These are phyloP conservation scores for Ramicandelaber brevisporus DNA, from an alignment of 192 early-diverging fungal species.

Conservation along the genomic window DNA sequence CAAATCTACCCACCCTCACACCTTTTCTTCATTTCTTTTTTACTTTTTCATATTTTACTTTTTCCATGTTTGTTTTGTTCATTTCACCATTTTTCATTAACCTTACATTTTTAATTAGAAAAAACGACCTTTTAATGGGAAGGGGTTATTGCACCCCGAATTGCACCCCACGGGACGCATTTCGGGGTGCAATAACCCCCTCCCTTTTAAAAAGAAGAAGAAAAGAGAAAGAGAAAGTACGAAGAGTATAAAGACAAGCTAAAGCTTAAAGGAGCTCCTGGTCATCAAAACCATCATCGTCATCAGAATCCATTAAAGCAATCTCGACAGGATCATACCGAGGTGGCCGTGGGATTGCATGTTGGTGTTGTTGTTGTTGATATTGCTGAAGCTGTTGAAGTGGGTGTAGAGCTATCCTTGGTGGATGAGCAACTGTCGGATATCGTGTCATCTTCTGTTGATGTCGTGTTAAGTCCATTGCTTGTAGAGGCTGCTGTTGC, in stretches of 20 bases:
- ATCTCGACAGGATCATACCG: background rate
- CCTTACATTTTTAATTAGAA: slow-evolving; percentile 2
- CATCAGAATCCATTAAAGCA: slow-evolving; percentile 2
- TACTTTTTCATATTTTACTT: background rate
- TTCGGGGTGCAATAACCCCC: background rate
- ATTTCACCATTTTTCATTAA: slow-evolving; percentile 1
- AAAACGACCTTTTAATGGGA: slow-evolving; percentile 5
- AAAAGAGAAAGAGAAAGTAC: background rate
- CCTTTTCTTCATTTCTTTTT: slow-evolving; percentile 1
- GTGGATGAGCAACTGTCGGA: background rate
- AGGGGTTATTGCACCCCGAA: slow-evolving; percentile 1
- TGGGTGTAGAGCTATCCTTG: background rate
- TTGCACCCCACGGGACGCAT: background rate
- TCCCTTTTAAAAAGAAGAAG: background rate
- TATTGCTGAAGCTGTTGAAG: background rate
- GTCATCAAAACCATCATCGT: background rate
- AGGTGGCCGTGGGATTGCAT: background rate
- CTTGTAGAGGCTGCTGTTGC: too few relatives aligned
- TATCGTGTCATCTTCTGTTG: too few relatives aligned
- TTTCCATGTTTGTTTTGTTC: background rate
- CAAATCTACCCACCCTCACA: background rate
- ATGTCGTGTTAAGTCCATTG: too few relatives aligned
- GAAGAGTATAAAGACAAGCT: slow-evolving; percentile 1
- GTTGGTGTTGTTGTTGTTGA: background rate
- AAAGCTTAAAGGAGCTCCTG: slow-evolving; percentile 2